phyloP scores from a whole-genome alignment of 441 rosid genomes.

The Jatropha podagrica region DNA sequence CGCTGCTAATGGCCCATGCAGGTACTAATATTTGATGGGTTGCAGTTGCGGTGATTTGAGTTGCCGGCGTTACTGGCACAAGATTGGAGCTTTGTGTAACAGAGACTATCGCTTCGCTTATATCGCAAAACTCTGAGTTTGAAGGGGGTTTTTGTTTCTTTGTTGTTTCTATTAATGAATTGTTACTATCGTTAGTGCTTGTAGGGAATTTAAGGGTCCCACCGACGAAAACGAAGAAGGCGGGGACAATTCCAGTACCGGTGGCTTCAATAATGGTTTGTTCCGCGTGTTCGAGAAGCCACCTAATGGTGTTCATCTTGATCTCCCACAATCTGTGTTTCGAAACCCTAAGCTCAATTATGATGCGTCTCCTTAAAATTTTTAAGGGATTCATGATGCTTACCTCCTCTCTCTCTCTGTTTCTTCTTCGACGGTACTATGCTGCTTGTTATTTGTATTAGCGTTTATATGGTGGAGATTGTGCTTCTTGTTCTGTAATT shows the following conservation, averaged over 20 bases:
- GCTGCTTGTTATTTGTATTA: too few relatives aligned
- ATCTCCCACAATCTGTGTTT: too few relatives aligned
- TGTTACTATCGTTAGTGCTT: not conserved
- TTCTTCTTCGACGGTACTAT: too few relatives aligned
- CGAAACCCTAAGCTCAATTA: too few relatives aligned
- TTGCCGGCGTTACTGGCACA: slow-evolving; percentile 21
- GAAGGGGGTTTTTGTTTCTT: not conserved
- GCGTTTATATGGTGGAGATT: too few relatives aligned
- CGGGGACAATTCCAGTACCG: slow-evolving; percentile 51
- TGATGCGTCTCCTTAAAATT: too few relatives aligned
- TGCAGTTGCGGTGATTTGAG: slow-evolving; percentile 2
- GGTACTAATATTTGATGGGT: slow-evolving; percentile 41
- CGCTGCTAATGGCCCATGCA: slow-evolving; percentile 39
- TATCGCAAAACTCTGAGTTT: slow-evolving; percentile 22
- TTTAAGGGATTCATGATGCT: too few relatives aligned
- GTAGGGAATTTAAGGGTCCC: slow-evolving; percentile 23
- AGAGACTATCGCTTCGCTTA: slow-evolving; percentile 20
- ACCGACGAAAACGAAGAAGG: slow-evolving; percentile 21
- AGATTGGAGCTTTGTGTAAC: slow-evolving; percentile 34
- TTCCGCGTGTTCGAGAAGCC: slow-evolving; percentile 67
- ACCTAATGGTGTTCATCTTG: slow-evolving; percentile 30
- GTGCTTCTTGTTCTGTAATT: too few relatives aligned
- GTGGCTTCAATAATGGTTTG: slow-evolving; percentile 55
- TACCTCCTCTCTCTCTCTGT: too few relatives aligned
- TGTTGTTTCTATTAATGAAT: not conserved